phyloP scores from a whole-genome alignment of 345 rosid genomes.

The Populus davidiana region DNA sequence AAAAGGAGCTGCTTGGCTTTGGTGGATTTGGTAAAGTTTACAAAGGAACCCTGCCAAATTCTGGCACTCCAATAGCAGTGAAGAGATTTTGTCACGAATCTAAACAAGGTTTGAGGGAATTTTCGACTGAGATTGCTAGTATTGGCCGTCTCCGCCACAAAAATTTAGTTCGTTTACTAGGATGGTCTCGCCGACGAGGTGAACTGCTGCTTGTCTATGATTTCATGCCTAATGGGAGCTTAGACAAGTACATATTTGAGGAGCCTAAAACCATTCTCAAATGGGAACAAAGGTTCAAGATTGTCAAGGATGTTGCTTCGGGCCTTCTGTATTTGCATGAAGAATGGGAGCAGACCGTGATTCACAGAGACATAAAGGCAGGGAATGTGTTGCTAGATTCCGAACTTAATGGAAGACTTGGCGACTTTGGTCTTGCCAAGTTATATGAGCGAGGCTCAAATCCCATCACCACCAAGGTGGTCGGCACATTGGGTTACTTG shows the following conservation, averaged over 20 bases:
- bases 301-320: constrained; percentile 77
- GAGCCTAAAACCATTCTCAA: constrained; percentile 51
- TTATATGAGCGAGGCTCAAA: background rate
- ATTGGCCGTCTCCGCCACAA: constrained; percentile 88
- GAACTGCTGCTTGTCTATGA: constrained; percentile 80
- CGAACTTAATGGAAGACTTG: constrained; percentile 11
- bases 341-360: constrained; percentile 87
- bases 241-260: constrained; percentile 75
- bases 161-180: constrained; percentile 78
- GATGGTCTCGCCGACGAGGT: constrained; percentile 65
- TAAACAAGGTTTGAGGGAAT: constrained; percentile 68
- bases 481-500: background rate
- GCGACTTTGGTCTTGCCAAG: background rate
- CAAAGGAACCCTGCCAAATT: constrained; percentile 48
- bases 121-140: constrained; percentile 75
- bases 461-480: background rate
- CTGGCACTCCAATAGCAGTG: constrained; percentile 54
- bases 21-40: constrained; percentile 83
- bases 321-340: constrained; percentile 85
- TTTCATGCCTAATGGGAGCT: constrained; percentile 86
- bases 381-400: constrained; percentile 73
- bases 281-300: constrained; percentile 77
- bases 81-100: constrained; percentile 70
- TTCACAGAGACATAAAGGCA: constrained; percentile 89
- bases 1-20: constrained; percentile 5